Base-by-base conservation (phyloP, 805 yeast species). In the Suhomyces sp. region DNA sequence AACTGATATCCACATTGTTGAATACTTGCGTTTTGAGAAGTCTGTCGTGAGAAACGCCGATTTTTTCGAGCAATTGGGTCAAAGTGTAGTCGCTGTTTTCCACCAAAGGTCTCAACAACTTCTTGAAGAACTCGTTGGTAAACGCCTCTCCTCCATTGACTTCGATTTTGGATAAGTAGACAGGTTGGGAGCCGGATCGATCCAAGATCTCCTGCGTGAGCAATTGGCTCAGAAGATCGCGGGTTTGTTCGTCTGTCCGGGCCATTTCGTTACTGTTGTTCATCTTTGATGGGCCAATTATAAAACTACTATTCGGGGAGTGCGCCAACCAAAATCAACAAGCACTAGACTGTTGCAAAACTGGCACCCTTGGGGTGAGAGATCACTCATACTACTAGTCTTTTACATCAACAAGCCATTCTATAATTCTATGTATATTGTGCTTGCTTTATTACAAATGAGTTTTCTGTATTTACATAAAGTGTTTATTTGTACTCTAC, bases 11-110 rank as follows among this genome's bases (percentile, higher is more conserved):
- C 3, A 80, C 71, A 29, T 68, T 64, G 27, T 65, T 66, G 62
- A 79, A 81, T 3, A 80, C 76, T 1, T 77, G 79, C 1, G 84
- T 79, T 44, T 71, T 66, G 24, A 62, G 53, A 44, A 81, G 60
- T 40, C 69, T 74, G 43, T 65, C 59, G 52, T 69, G 65, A 13
- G 77, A 62, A 4, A 54, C 48, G 6, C 65, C 62, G 43, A 79
- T 58, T 12, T 64, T 60, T 10, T 65, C 61, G 6, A 77, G 61
- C 48, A 81, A 66, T 49, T 72, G 72, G 20, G 66, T 71, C 52
- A 81, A 63, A 2, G 83, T 76, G 51, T 69, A 73, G 56, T 74
- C 78, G 51, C 72, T 64, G 3, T 61, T 65, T n/a, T 67, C 67
- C 12, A 73, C 61, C 40, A 79, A 67, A 7, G 82, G 81, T 10